Base-by-base conservation (phyloP, 2,329 filamentous ascomycete genomes). In the Colletotrichum karsti region DNA sequence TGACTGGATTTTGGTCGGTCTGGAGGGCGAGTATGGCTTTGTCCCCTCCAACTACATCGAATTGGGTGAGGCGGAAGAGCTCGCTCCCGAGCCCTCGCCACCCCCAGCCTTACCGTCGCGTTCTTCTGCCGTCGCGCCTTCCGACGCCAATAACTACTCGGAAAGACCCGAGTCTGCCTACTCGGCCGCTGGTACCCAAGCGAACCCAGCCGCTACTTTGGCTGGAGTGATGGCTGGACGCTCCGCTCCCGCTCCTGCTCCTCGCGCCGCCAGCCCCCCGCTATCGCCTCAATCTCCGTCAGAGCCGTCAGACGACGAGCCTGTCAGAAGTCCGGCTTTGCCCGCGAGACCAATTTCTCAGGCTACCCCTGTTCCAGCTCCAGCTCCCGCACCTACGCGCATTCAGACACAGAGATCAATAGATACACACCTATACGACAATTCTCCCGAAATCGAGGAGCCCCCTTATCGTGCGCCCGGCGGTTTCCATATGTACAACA, bases 21-120 rank as follows among this genome's bases (percentile, higher is more conserved):
- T 91, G 48, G 90, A 94, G 72, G 89, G 89, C 59, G 94, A 98
- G 72, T 99, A 91, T 82, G 96, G 96, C 54, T 99, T 99, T 79
- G 96, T 93, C 60, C 96, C 96, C 4, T 89, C 95, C 68, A 99
- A 98, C 80, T 99, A 99, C 78, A 97, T 98, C 72, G 94, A 98
- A 72, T 80, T 93, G 57, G 79, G 84, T 51, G 85, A 87, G 42
- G 78, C 78, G 28, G 76, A 73, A 6, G 73, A 74, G 9, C 76
- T 81, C 30, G 80, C 83, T 33, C 81, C 42, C n/a, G 53, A 37
- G 30, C 75, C 35, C 44, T 80, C 60, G 7, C 53, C 79, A 30
- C 84, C 78, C 37, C 82, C 82, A 26, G 62, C 65, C 61, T 69
- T 72, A 13, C 73, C 70, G 30, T 62, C 60, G 71, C 50, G 72